Base-by-base conservation (phyloP, 2,329 filamentous ascomycete genomes). In the Neodidymelliopsis sp. region DNA sequence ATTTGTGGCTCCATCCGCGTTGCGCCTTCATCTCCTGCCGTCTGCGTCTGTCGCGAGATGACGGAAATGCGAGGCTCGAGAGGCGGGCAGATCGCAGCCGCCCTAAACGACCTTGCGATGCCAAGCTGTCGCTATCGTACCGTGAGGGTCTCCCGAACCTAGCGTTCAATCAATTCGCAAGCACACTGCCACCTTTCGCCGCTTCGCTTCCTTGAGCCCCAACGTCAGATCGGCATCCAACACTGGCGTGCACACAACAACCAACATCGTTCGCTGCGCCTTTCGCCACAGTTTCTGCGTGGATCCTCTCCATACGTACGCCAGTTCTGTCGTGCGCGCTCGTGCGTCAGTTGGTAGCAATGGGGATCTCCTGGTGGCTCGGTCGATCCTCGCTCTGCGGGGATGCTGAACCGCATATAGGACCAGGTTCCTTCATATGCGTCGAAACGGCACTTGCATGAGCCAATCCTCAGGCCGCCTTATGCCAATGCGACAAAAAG, bases 381-480 rank as follows among this genome's bases (percentile, higher is more conserved):
- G 65, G 66, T 61, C 62, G 64, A 69, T 69, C 64, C 57, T 65
- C 59, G 49, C 57, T 60, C 46, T 59, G 53, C 53, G 60, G 61
- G 66, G 61, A 67, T 63, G 59, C 51, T 63, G 58, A 70, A 66
- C 61, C 68, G 70, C 67, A 65, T 73, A 74, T 74, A 69, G 66
- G 47, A n/a, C 65, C 41, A 45, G 70, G 66, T 46, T 48, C 31
- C 49, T 49, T 55, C 63, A 63, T 69, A 68, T 61, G 60, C 63
- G 65, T 69, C 72, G 67, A 74, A 73, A 73, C 71, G 64, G 67
- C 66, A 66, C 66, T 59, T 62, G 71, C 69, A 70, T 70, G 68
- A 70, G 70, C 66, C 67, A 67, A 65, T 69, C 67, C 49, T 70
- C 65, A 68, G 58, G 62, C 65, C 60, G 58, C 54, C 56, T 63